Evolutionary conservation across 2,329 filamentous ascomycete species (phyloP), one percentile per base, ranked within the genome.

Genomic region (Rasamsonia emersonii): DNA sequence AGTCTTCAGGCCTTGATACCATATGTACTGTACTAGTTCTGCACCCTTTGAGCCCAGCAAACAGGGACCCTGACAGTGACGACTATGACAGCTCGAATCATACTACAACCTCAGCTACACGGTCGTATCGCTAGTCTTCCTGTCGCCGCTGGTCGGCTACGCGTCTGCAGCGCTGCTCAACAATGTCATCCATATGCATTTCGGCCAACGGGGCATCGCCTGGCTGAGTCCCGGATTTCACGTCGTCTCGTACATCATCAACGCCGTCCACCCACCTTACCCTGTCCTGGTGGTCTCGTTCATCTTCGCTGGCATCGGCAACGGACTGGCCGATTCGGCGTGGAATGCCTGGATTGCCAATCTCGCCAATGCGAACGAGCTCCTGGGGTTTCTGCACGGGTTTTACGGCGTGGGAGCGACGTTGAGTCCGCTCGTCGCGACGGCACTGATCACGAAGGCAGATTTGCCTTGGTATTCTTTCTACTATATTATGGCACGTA

Each of bases 201-300:
- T 62, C 18, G 83, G 84, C 18, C 82, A 85, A 51, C 70, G 79
- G 15, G 84, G 83, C 9, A 70, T 88, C 10, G 79, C 81, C 10
- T 48, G 82, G 29, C 47, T 84, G 1, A 76, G 69, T 0, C 75
- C 80, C 0, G 36, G 31, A 3, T 34, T 37, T 18, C 53, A 57
- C 18, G 38, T 56, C 4, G 35, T 51, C 28, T 46, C 51, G 3
- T 57, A 53, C 23, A 37, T 79, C 17, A 68, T 43, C 13, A 4
- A 82, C 35, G 68, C 72, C 4, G 57, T 78, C 3, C 82, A 85
- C 50, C 82, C 81, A 1, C 78, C 79, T 0, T 86, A 77, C 45
- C 73, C 78, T 0, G 74, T 75, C 0, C 58, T 86, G 0, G 73
- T 81, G 2, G 56, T 82, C 9, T 65, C 77, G 16, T 75, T 80